Evolutionary conservation across 1,284 basidiomycete genomes (phyloP).

Genomic region (Sporisorium reilianum): DNA sequence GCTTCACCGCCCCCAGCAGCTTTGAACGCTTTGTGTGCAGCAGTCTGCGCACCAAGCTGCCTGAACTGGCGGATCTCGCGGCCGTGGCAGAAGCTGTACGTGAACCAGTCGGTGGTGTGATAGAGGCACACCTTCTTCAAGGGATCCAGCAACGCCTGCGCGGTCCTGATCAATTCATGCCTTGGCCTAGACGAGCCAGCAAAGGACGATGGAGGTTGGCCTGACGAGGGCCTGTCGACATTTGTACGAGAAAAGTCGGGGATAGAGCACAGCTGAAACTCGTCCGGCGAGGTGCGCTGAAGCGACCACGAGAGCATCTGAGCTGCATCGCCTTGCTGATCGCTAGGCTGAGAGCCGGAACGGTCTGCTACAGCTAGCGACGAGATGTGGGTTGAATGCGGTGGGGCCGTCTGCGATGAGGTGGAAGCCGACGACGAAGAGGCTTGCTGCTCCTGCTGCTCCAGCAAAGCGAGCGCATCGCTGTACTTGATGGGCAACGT

Average conservation of each 20-base stretch:
- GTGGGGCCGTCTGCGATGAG: slow-evolving; percentile 3
- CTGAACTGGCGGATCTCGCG: slow-evolving; percentile 56
- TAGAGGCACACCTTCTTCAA: slow-evolving; percentile 59
- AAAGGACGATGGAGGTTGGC: not conserved
- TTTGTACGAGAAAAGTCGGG: slow-evolving; percentile 34
- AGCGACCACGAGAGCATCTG: slow-evolving; percentile 21
- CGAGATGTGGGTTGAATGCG: slow-evolving; percentile 1
- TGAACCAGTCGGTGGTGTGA: slow-evolving; percentile 63
- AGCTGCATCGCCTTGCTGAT: not conserved
- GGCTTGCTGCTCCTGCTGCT: slow-evolving; percentile 32
- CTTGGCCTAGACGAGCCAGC: slow-evolving; percentile 11
- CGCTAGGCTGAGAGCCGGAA: not conserved
- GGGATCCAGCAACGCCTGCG: slow-evolving; percentile 50
- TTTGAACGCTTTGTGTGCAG: slow-evolving; percentile 29
- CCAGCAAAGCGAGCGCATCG: slow-evolving; percentile 31
- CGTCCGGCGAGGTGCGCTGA: slow-evolving; percentile 24
- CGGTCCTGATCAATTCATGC: slow-evolving; percentile 29
- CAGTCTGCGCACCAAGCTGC: slow-evolving; percentile 31
- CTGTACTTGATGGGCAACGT: slow-evolving; percentile 33
- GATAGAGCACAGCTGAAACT: slow-evolving; percentile 47
- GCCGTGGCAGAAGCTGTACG: slow-evolving; percentile 63
- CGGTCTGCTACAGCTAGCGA: slow-evolving; percentile 20
- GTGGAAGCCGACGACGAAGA: slow-evolving; percentile 8
- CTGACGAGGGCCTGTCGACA: slow-evolving; percentile 4
- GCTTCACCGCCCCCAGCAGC: slow-evolving; percentile 34